These are phyloP conservation scores for Knoxdaviesia proteae DNA, from an alignment of 2,329 filamentous ascomycete genomes.

Conservation along the genomic window DNA sequence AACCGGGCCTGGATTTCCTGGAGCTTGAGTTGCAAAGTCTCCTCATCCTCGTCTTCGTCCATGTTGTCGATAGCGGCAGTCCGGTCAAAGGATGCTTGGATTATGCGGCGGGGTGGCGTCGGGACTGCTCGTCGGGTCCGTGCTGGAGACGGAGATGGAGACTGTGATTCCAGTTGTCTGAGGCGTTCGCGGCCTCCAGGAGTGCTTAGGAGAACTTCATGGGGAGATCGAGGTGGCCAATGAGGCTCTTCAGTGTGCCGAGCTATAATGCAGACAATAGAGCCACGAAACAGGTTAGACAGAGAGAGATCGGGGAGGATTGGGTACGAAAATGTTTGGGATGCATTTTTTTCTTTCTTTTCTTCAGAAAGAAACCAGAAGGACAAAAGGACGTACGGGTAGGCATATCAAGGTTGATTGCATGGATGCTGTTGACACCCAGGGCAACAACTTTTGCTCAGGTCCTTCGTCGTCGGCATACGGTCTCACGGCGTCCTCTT, in stretches of 20 bases:
- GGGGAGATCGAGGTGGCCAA: conserved; percentile 48
- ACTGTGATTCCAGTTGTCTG: conserved; percentile 43
- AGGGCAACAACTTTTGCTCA: too few relatives aligned
- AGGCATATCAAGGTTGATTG: too few relatives aligned
- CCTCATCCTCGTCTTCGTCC: conserved; percentile 64
- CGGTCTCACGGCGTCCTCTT: too few relatives aligned
- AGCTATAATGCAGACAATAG: too few relatives aligned
- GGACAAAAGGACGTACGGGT: too few relatives aligned
- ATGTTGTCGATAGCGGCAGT: conserved; percentile 18
- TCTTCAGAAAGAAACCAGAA: too few relatives aligned
- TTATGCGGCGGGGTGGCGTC: conserved; percentile 1
- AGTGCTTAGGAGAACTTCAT: conserved; percentile 42
- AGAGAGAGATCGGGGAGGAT: too few relatives aligned
- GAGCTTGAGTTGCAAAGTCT: conserved; percentile 68
- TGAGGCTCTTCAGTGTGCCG: conserved; percentile 20
- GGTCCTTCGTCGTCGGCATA: too few relatives aligned
- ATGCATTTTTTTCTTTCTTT: too few relatives aligned
- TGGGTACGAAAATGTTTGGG: too few relatives aligned
- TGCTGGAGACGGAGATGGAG: conserved; percentile 46
- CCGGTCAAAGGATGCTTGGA: conserved; percentile 5
- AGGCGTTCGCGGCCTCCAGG: conserved; percentile 63
- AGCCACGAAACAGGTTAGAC: too few relatives aligned
- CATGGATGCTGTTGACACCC: too few relatives aligned
- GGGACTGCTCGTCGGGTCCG: conserved; percentile 2
- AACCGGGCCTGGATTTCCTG: conserved; percentile 76